Base-by-base conservation (phyloP, 441 rosid species). In the Manihot esculenta region DNA sequence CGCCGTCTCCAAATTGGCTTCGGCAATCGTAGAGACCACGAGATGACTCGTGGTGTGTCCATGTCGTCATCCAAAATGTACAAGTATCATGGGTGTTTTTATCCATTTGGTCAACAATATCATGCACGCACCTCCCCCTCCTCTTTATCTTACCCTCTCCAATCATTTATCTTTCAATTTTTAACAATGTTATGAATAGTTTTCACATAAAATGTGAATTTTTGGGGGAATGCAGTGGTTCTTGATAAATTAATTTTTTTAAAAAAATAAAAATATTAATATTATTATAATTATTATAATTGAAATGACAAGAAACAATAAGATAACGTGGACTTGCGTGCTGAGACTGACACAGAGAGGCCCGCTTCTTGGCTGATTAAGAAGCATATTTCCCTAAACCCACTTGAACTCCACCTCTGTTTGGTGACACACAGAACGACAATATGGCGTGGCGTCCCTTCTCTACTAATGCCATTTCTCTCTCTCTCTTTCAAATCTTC, bases 241-340 rank as follows among this genome's bases (percentile, higher is more conserved):
- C 7, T 18, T 50, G 20, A 50, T 17, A 15, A 50, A 50, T 17
- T 48, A 48, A 48, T 1, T 1, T 0, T 13, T 5, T 48, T 48
- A 10, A 48, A 48, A 3, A 48, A 5, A 48, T 0, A 2, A 11
- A 48, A 48, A 48, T 5, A 10, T 24, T 11, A 56, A 56, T 24
- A 13, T 13, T 2, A 56, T 13, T 10, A 13, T 38, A 18, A 14
- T 17, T 54, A 24, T 6, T 18, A 72, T 62, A 64, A 73, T 75
- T 68, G 33, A 79, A 69, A 45, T 59, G 79, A 77, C 73, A 74
- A 15, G 74, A 47, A 72, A 76, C 20, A 73, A 57, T 66, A 65
- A 66, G 85, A 73, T 60, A 84, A 85, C 85, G 71, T 84, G 82
- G 77, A 74, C 38, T 51, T 82, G 88, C 81, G 71, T 80, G 84